Percentiles rank a stretch among this genome's conserved stretches.
Evolutionary conservation across 2,329 filamentous ascomycete species (phyloP).

Genomic region (Fusarium scirpi): DNA sequence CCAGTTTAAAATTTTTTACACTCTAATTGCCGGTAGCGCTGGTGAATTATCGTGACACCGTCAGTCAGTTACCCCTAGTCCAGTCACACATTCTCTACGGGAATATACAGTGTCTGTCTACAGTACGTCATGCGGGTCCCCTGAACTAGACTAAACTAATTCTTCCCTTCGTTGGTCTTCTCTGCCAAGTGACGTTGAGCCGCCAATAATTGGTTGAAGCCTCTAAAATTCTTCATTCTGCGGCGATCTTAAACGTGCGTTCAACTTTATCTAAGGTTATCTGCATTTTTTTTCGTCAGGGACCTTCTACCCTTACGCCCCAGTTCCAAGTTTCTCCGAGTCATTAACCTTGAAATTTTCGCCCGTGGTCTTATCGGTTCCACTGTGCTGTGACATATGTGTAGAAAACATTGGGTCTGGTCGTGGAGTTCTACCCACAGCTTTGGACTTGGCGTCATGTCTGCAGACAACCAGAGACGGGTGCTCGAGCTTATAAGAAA

Average conservation of each 20-base stretch:
- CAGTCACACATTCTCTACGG: too few species aligned
- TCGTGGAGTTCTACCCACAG: slow-evolving; percentile 5
- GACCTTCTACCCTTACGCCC: not conserved
- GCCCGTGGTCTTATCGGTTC: slow-evolving; percentile 20
- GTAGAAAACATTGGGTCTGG: slow-evolving; percentile 13
- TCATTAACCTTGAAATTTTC: slow-evolving; percentile 18
- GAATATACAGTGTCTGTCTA: not conserved
- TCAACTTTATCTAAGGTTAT: slow-evolving; percentile 35
- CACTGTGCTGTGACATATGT: slow-evolving; percentile 21
- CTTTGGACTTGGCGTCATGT: slow-evolving; percentile 15
- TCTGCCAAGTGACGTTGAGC: slow-evolving; percentile 5
- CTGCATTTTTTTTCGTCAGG: not conserved
- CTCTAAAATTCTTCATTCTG: slow-evolving; percentile 5
- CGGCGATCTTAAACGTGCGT: slow-evolving; percentile 4
- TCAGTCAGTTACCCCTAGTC: not conserved
- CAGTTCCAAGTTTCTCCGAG: slow-evolving; percentile 22
- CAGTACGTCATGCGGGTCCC: slow-evolving; percentile 31
- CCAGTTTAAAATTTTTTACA: slow-evolving; percentile 30
- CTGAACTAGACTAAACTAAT: not conserved
- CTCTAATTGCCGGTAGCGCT: not conserved
- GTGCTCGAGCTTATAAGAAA: slow-evolving; percentile 24
- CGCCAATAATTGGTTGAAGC: not conserved
- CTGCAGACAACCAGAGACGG: not conserved
- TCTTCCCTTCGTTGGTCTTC: not conserved
- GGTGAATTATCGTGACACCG: not conserved